Conservation (phyloP, 2,329 filamentous ascomycete species). For the Paecilomyces formosus region DNA sequence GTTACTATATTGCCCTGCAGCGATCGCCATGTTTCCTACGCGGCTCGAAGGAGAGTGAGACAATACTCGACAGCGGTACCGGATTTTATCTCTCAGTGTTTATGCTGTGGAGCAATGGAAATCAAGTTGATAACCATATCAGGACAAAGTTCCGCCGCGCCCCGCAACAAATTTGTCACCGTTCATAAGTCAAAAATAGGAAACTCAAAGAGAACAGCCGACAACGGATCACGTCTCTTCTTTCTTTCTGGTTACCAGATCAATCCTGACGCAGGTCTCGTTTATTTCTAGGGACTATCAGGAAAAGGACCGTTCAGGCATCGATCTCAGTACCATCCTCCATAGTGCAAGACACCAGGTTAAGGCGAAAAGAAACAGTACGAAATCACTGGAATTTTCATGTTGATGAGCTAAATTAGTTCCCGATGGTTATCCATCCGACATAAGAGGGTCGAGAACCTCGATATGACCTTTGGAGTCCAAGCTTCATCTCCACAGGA, state of each 20-base stretch:
- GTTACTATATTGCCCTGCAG: too few relatives aligned
- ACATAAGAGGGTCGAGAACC: not conserved
- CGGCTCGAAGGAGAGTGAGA: not conserved
- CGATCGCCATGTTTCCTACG: not conserved
- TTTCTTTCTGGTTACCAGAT: not conserved
- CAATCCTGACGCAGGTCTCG: too few relatives aligned
- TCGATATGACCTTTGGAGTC: not conserved
- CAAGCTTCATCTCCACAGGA: not conserved
- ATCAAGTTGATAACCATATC: not conserved
- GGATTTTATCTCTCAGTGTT: not conserved
- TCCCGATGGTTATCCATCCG: not conserved
- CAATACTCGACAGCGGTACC: not conserved
- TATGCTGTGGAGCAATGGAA: not conserved
- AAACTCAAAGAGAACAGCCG: not conserved
- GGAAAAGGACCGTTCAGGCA: not conserved
- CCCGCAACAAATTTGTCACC: not conserved
- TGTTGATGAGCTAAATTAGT: not conserved
- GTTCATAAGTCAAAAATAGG: not conserved
- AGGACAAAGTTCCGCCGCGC: not conserved
- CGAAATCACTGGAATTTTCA: not conserved
- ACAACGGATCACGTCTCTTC: not conserved
- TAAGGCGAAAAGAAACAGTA: not conserved
- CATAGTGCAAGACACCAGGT: not conserved
- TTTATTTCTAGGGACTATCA: not conserved
- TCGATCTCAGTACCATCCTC: not conserved